Percentiles rank a stretch among this genome's conserved stretches.
Evolutionary conservation across 192 early-diverging fungal species (phyloP).

Genomic region (Mortierella claussenii): DNA sequence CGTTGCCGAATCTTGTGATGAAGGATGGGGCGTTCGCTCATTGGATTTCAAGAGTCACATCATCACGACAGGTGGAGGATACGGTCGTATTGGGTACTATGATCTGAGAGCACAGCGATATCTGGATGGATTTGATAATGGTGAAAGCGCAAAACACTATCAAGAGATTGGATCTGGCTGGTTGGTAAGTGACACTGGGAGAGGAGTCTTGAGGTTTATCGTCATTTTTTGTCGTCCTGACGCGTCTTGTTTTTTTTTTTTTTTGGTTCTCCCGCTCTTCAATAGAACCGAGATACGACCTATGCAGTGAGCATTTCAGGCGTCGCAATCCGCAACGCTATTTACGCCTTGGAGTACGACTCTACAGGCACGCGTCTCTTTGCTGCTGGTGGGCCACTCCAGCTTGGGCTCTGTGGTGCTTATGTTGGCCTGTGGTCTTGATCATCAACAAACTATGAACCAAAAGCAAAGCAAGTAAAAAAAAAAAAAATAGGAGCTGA

Average conservation of each 20-base stretch:
- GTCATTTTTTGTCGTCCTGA: not conserved
- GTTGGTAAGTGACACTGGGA: constrained; percentile 45
- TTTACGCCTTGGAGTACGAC: constrained; percentile 69
- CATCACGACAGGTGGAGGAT: constrained; percentile 71
- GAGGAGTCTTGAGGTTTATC: too few relatives aligned
- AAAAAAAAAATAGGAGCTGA: constrained; percentile 2
- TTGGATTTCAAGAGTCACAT: constrained; percentile 58
- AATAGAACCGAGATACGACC: constrained; percentile 54
- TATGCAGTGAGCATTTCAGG: constrained; percentile 62
- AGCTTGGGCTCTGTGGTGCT: constrained; percentile 51
- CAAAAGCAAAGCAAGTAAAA: not conserved
- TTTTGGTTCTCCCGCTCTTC: not conserved
- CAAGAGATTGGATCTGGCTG: constrained; percentile 60
- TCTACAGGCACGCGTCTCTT: constrained; percentile 59
- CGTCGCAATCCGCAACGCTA: constrained; percentile 62
- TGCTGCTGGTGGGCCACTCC: constrained; percentile 71
- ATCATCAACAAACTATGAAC: not conserved
- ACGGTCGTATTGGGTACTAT: constrained; percentile 71
- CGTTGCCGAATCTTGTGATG: constrained; percentile 66
- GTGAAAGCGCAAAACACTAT: constrained; percentile 22
- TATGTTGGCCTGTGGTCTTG: constrained; percentile 54
- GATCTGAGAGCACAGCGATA: constrained; percentile 68
- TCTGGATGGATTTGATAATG: constrained; percentile 42
- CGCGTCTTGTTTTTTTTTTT: not conserved
- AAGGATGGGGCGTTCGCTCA: constrained; percentile 77